Base-by-base conservation (phyloP, 495 filamentous ascomycete species). In the Trichoderma asperelloides region DNA sequence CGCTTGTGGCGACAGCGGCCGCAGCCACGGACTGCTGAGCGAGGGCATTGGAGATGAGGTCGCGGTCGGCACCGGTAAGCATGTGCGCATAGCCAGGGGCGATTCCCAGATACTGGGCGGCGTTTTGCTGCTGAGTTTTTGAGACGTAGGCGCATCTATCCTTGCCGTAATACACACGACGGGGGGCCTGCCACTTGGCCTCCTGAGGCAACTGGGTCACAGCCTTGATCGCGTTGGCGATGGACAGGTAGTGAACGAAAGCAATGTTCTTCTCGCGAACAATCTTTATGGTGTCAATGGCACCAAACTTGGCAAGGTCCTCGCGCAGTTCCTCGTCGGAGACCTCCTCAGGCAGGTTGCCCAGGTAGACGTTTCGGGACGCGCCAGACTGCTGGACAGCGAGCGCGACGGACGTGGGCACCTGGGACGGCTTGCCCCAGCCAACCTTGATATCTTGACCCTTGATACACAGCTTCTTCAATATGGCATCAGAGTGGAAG, bases 371-470 rank as follows among this genome's bases (percentile, higher is more conserved):
- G 75, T 98, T 98, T 67, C 95, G 87, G n/a, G 96, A 98, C 18
- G 95, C 95, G 39, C 94, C 94, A 3, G 92, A 96, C 78, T 98
- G 95, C 78, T 98, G 95, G 28, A 98, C 95, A 23, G 96, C 92
- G 65, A 98, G 82, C 16, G 94, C 92, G 60, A 98, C 95, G 23
- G 96, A 98, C 2, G 95, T 97, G 3, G 95, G 95, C 5, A 98
- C 96, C 80, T 96, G 96, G 12, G 96, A 97, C 15, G 95, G 94
- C 77, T 98, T 98, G 33, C 95, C 95, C 95, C 95, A 98, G 70
- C 95, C 95, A 71, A 98, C 90, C 84, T 98, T 98, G 83, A 98
- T 97, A 77, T 98, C 95, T 77, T 98, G 95, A 25, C 96, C 96
- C 75, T 93, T 90, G 79, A 98, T 95, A 68, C 94, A 90, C 71